Evolutionary conservation across 2,329 filamentous ascomycete species (phyloP).

Genomic region (Anisogramma anomala): DNA sequence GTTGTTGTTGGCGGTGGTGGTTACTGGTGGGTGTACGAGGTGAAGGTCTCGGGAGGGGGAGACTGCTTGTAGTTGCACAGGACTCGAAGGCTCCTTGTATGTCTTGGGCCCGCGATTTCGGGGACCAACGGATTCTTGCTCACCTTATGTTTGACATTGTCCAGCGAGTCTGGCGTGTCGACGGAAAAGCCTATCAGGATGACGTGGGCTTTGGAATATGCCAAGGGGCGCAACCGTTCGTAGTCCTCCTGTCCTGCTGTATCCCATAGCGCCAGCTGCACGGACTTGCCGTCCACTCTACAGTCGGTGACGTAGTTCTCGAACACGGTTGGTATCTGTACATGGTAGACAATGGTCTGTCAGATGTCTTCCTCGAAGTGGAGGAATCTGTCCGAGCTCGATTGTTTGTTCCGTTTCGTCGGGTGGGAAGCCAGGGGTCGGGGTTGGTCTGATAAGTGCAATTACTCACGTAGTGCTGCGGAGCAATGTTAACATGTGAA

Average conservation of each 20-base stretch:
- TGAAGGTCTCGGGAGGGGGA: conserved; percentile 1
- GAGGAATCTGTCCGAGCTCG: neutral
- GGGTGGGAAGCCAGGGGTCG: conserved; percentile 9
- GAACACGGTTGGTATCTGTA: conserved; percentile 90
- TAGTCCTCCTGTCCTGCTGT: conserved; percentile 99
- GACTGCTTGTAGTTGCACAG: conserved; percentile 4
- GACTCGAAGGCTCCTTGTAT: neutral
- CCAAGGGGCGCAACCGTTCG: conserved; percentile 83
- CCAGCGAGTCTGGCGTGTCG: conserved; percentile 88
- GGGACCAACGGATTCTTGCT: no score
- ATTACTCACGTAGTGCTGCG: conserved; percentile 46
- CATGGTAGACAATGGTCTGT: conserved; percentile 14
- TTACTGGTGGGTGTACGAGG: conserved; percentile 1
- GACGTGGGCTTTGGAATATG: conserved; percentile 95
- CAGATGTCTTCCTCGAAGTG: conserved; percentile 2
- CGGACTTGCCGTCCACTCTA: conserved; percentile 95
- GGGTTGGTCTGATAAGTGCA: neutral
- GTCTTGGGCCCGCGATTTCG: neutral
- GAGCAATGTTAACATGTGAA: conserved; percentile 20
- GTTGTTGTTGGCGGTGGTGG: no score
- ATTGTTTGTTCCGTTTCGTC: neutral
- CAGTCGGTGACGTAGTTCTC: conserved; percentile 99
- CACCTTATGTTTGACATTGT: conserved; percentile 97
- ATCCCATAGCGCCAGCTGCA: conserved; percentile 96
- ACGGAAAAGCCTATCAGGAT: conserved; percentile 93